A percentile compares a stretch with the other conserved stretches of the same genome.
Evolutionary conservation across 75 land plant genomes (phyloP).

Genomic region (Isoetes taiwanensis): DNA sequence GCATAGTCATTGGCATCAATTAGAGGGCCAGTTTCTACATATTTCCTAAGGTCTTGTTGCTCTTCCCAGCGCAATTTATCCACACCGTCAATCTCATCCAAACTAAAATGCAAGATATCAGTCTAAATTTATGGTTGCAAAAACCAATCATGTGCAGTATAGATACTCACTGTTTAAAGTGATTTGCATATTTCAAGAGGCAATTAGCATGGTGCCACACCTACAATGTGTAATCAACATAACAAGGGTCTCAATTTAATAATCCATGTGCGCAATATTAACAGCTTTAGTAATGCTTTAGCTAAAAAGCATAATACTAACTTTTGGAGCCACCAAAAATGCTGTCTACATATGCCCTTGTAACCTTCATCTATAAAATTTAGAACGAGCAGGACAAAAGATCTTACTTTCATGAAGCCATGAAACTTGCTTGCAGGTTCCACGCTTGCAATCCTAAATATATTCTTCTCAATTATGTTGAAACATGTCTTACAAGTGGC

Average conservation of each 20-base stretch:
- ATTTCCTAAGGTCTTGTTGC: constrained; percentile 53
- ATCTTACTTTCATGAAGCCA: constrained; percentile 71
- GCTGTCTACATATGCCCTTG: too few species aligned
- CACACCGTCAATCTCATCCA: constrained; percentile 83
- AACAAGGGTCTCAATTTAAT: too few species aligned
- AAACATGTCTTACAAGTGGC: constrained; percentile 75
- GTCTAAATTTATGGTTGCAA: not conserved
- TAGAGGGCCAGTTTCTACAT: constrained; percentile 37
- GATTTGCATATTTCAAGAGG: constrained; percentile 60
- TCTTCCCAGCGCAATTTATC: constrained; percentile 90
- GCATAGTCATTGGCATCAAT: constrained; percentile 31
- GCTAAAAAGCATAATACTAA: too few species aligned
- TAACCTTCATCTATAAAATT: too few species aligned
- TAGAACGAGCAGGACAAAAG: not conserved
- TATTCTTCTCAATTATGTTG: constrained; percentile 48
- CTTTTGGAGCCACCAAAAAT: too few species aligned
- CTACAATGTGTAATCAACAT: too few species aligned
- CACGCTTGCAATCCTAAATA: constrained; percentile 67
- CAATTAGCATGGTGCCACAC: constrained; percentile 57
- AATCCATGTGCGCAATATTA: too few species aligned
- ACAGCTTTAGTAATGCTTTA: too few species aligned
- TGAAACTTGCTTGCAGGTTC: constrained; percentile 61
- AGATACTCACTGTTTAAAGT: constrained; percentile 52
- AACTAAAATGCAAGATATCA: constrained; percentile 22
- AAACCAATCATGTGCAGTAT: not conserved